Conservation (phyloP, 2,329 filamentous ascomycete genomes). For the Botrytis fragariae region DNA sequence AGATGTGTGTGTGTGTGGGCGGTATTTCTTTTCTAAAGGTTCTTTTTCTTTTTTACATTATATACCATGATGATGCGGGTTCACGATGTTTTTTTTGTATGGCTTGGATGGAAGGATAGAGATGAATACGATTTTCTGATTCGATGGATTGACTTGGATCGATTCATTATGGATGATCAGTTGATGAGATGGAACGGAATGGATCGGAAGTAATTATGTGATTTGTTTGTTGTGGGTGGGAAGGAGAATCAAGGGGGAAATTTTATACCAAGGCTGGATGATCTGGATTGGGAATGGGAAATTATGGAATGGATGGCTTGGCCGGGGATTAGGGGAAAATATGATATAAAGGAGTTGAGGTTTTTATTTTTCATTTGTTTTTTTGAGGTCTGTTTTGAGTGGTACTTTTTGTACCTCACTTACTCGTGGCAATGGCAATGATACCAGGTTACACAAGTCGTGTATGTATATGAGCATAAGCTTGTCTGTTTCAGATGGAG, state of each 20-base stretch:
- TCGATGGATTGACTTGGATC: not conserved
- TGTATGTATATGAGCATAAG: not conserved
- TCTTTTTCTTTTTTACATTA: not conserved
- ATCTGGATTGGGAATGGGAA: not conserved
- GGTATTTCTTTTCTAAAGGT: not conserved
- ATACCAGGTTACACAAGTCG: not conserved
- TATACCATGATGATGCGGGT: not conserved
- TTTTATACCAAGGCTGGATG: constrained; percentile 4
- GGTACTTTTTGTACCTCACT: not conserved
- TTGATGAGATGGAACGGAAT: not conserved
- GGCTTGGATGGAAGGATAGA: not conserved
- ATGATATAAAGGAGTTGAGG: not conserved
- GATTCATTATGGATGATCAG: not conserved
- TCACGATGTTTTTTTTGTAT: not conserved
- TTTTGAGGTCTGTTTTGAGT: not conserved
- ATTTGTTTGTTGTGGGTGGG: not conserved
- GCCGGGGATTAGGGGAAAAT: not conserved
- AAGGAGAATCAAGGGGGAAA: not conserved
- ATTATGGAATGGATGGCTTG: not conserved
- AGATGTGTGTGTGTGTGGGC: not conserved
- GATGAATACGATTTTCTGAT: not conserved
- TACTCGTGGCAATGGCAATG: not conserved
- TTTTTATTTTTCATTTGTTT: not conserved
- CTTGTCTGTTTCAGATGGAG: not conserved
- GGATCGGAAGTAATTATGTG: not conserved